Percentiles rank a stretch among this genome's conserved stretches.
Evolutionary conservation across 768 basidiomycete genomes (phyloP).

Genomic region (Trametes cubensis): DNA sequence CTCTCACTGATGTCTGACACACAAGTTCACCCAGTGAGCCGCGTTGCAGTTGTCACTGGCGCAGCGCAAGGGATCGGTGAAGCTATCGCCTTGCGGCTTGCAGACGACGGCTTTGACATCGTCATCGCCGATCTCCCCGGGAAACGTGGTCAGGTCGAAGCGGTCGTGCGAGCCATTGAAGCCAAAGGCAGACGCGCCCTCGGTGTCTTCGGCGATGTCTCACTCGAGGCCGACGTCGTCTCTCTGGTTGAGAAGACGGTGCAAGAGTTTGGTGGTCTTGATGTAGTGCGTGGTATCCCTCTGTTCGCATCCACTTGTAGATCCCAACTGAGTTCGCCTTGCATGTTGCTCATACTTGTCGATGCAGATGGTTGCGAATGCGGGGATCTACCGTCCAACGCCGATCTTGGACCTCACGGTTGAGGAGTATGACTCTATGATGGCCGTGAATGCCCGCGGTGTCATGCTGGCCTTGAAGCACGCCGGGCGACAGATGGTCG

Average conservation of each 20-base stretch:
- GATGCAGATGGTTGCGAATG: constrained; percentile 33
- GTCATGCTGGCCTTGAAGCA: constrained; percentile 44
- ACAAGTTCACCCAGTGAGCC: not conserved
- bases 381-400: constrained; percentile 23
- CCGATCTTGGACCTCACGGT: constrained; percentile 16
- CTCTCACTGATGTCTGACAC: not conserved
- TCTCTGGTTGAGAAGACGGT: constrained; percentile 38
- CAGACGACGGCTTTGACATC: constrained; percentile 32
- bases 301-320: not conserved
- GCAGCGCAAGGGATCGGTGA: constrained; percentile 35
- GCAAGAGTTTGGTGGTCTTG: constrained; percentile 43
- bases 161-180: constrained; percentile 24
- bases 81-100: constrained; percentile 32
- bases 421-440: constrained; percentile 22
- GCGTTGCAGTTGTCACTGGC: constrained; percentile 35
- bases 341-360: no score
- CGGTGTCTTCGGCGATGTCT: constrained; percentile 43
- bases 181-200: constrained; percentile 30
- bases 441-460: constrained; percentile 38
- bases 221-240: constrained; percentile 44
- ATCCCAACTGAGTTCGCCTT: not conserved
- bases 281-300: constrained; percentile 44
- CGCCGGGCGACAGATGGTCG: constrained; percentile 44
- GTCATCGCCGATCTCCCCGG: constrained; percentile 24
- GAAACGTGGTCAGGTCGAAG: constrained; percentile 20